Conservation (phyloP, 257 asterid genomes). For the Ballota nigra region DNA sequence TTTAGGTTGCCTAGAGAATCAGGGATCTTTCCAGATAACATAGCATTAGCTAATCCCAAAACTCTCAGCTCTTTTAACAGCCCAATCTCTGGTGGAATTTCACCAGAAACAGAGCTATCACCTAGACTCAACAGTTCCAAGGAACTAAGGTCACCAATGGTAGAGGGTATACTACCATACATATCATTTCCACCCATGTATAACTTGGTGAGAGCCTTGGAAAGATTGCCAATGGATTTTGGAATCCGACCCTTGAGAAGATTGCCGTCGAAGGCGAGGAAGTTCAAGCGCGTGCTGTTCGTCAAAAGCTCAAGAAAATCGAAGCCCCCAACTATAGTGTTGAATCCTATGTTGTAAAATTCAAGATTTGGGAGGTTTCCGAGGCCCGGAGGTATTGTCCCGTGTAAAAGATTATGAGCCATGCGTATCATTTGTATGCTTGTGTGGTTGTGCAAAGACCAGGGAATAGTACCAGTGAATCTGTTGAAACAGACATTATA, state of each 20-base stretch:
- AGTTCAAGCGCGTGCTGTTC: slow-evolving; percentile 46
- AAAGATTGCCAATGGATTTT: slow-evolving; percentile 51
- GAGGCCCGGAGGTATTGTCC: slow-evolving; percentile 58
- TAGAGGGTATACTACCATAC: slow-evolving; percentile 44
- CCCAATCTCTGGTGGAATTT: slow-evolving; percentile 55
- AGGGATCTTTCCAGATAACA: slow-evolving; percentile 47
- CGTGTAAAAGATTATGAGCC: slow-evolving; percentile 51
- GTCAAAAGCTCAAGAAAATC: slow-evolving; percentile 37
- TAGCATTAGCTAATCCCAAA: slow-evolving; percentile 36
- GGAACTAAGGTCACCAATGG: slow-evolving; percentile 46
- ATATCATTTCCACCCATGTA: slow-evolving; percentile 50
- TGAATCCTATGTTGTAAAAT: slow-evolving; percentile 53
- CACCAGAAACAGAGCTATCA: slow-evolving; percentile 37
- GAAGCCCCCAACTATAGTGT: slow-evolving; percentile 39
- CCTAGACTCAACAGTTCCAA: slow-evolving; percentile 39
- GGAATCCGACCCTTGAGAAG: slow-evolving; percentile 53
- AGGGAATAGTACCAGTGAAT: slow-evolving; percentile 58
- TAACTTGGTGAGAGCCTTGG: slow-evolving; percentile 36
- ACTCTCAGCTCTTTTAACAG: slow-evolving; percentile 30
- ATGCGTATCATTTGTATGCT: slow-evolving; percentile 45
- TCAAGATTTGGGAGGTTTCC: slow-evolving; percentile 51
- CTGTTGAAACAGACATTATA: slow-evolving; percentile 48
- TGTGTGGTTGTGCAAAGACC: slow-evolving; percentile 61
- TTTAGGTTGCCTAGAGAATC: slow-evolving; percentile 44
- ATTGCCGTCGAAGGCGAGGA: slow-evolving; percentile 47